Conservation (phyloP, 2,329 filamentous ascomycete genomes). For the Diplodia scrobiculata region DNA sequence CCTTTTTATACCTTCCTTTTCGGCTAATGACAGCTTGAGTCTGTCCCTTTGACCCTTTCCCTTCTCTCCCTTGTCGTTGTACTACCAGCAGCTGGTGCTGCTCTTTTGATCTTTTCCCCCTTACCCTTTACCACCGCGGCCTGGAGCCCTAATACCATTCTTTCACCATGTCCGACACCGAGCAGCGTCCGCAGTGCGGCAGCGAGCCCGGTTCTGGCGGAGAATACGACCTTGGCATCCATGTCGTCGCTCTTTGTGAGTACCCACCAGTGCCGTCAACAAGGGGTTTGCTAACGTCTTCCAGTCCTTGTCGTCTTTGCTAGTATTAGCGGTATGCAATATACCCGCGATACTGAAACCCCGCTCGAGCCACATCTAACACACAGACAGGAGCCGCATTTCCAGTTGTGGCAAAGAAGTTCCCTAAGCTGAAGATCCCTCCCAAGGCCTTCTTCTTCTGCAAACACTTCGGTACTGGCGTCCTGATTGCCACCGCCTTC, state of each 20-base stretch:
- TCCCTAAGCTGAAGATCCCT: constrained; percentile 61
- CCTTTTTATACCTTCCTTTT: constrained; percentile 9
- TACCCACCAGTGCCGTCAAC: constrained; percentile 1
- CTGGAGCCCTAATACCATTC: constrained; percentile 35
- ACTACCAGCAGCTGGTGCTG: constrained; percentile 24
- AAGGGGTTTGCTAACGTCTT: constrained; percentile 31
- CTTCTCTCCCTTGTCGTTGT: constrained; percentile 4
- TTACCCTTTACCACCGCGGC: neutral
- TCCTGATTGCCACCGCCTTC: constrained; percentile 83
- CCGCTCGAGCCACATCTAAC: neutral
- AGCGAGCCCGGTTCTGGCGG: constrained; percentile 36
- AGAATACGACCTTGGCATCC: constrained; percentile 44
- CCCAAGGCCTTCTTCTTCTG: constrained; percentile 62
- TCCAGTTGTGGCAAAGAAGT: constrained; percentile 51
- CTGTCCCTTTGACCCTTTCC: constrained; percentile 19
- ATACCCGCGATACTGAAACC: neutral
- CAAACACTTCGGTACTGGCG: constrained; percentile 70
- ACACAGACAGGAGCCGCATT: constrained; percentile 37
- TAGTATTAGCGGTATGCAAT: constrained; percentile 39
- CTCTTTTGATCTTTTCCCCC: neutral
- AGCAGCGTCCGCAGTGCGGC: constrained; percentile 41
- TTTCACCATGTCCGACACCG: constrained; percentile 36
- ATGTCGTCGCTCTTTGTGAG: constrained; percentile 46
- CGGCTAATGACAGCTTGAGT: constrained; percentile 20
- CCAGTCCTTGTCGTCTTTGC: constrained; percentile 44